These are phyloP conservation scores for Lomentospora prolificans DNA, from an alignment of 2,329 filamentous ascomycete species.

Conservation along the genomic window DNA sequence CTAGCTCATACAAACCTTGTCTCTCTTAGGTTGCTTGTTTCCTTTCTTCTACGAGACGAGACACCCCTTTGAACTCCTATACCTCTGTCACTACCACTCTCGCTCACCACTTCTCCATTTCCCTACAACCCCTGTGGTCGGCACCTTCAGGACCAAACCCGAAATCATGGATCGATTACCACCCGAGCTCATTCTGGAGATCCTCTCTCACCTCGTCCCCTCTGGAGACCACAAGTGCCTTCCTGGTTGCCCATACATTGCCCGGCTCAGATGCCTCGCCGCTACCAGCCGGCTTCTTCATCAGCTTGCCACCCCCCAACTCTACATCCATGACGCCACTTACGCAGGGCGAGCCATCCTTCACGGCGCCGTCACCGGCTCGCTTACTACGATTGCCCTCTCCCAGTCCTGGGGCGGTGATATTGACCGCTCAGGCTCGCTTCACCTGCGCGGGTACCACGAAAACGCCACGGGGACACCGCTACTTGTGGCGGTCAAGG, in stretches of 20 bases:
- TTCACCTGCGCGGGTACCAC: constrained; percentile 1
- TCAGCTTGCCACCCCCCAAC: neutral
- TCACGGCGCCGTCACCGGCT: constrained; percentile 3
- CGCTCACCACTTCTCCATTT: neutral
- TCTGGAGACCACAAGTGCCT: constrained; percentile 1
- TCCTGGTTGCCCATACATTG: neutral
- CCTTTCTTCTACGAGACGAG: neutral
- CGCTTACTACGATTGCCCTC: neutral
- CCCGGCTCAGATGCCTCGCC: neutral
- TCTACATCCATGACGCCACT: constrained; percentile 6
- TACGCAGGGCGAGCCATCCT: constrained; percentile 5
- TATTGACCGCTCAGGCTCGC: neutral
- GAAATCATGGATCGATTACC: constrained; percentile 5
- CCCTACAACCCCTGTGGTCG: neutral
- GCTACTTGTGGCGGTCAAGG: constrained; percentile 5
- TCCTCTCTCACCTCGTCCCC: neutral
- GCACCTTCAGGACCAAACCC: neutral
- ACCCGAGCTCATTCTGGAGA: constrained; percentile 6
- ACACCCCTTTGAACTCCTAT: neutral
- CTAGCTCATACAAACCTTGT: neutral
- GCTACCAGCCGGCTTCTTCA: neutral
- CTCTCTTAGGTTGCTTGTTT: neutral
- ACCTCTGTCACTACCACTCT: neutral
- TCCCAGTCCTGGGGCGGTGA: constrained; percentile 5
- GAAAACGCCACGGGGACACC: neutral